These are phyloP conservation scores for Russula earlei DNA, from an alignment of 768 basidiomycete species.

Conservation along the genomic window DNA sequence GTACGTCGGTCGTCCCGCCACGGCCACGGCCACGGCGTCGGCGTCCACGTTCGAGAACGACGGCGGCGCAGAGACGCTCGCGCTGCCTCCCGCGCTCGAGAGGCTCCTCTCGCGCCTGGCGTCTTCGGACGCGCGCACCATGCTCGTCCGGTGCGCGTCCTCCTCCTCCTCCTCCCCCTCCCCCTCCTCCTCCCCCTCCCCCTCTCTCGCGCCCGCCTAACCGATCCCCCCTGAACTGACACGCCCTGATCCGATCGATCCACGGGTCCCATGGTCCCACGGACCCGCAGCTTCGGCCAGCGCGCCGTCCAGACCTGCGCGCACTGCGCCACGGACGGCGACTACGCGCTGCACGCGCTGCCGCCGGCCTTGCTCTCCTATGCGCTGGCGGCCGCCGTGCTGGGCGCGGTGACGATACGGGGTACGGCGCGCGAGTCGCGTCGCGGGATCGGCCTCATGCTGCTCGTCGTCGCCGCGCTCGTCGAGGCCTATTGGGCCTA, in stretches of 20 bases:
- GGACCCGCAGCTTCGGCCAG: constrained; percentile 13
- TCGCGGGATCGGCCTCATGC: neutral
- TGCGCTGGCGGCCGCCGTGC: constrained; percentile 7
- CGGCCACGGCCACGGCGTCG: neutral
- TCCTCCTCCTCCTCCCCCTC: neutral
- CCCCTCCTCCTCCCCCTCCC: too few species aligned
- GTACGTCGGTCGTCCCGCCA: too few species aligned
- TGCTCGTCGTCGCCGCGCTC: constrained; percentile 6
- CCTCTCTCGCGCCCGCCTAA: too few species aligned
- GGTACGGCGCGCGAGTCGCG: constrained; percentile 14
- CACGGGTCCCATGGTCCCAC: too few species aligned
- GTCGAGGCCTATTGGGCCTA: constrained; percentile 12
- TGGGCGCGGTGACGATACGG: constrained; percentile 12
- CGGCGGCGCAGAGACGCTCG: neutral
- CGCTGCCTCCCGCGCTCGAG: constrained; percentile 12
- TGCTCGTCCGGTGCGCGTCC: constrained; percentile 17
- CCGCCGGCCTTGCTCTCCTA: constrained; percentile 16
- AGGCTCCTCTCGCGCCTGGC: constrained; percentile 16
- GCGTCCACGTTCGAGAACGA: neutral
- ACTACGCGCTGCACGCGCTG: constrained; percentile 18
- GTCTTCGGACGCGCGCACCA: constrained; percentile 13
- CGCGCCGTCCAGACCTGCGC: constrained; percentile 14
- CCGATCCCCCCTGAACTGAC: neutral
- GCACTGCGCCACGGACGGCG: constrained; percentile 6
- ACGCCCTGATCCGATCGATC: too few species aligned